Evolutionary conservation across 169 alveolate species (phyloP).

Genomic region (Eimeria necatrix): DNA sequence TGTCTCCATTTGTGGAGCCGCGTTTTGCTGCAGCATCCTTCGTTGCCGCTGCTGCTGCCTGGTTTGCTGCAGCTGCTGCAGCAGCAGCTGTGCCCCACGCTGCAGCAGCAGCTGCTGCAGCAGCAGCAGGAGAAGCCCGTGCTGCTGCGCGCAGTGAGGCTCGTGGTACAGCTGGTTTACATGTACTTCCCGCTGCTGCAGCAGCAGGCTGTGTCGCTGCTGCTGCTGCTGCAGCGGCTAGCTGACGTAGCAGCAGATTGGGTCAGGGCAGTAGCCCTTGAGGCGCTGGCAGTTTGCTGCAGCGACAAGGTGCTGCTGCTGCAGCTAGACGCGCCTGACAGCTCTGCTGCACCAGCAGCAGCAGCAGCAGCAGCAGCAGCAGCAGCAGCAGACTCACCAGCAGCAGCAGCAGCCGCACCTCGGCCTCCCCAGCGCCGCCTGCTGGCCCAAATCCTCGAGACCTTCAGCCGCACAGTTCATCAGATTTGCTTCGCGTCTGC

Average conservation of each 20-base stretch:
- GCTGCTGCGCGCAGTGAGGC: conserved; percentile 53
- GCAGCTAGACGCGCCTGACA: conserved; percentile 63
- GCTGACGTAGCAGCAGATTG: conserved; percentile 55
- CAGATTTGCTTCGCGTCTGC: conserved; percentile 24
- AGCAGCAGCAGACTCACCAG: not conserved
- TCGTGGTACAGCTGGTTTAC: not conserved
- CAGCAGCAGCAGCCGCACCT: conserved; percentile 26
- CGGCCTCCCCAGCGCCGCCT: conserved; percentile 23
- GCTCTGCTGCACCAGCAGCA: conserved; percentile 45
- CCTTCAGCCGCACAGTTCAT: conserved; percentile 12
- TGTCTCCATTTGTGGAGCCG: conserved; percentile 42
- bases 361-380: conserved; percentile 10
- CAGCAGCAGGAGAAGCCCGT: conserved; percentile 45
- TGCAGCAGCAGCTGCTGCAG: conserved; percentile 73
- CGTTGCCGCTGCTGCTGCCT: conserved; percentile 35
- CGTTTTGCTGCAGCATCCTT: conserved; percentile 39
- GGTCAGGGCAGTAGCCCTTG: conserved; percentile 34
- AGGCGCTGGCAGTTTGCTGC: conserved; percentile 44
- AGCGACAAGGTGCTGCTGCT: conserved; percentile 66
- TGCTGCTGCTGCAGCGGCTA: conserved; percentile 68
- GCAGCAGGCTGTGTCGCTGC: conserved; percentile 41
- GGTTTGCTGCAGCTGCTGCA: conserved; percentile 61
- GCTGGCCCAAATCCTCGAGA: conserved; percentile 30
- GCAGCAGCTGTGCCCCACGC: conserved; percentile 67
- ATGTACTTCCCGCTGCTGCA: conserved; percentile 57